Percentiles rank a stretch among this genome's conserved stretches.
These are phyloP conservation scores for Boletus bicolor DNA, from an alignment of 768 basidiomycete genomes.

Conservation along the genomic window DNA sequence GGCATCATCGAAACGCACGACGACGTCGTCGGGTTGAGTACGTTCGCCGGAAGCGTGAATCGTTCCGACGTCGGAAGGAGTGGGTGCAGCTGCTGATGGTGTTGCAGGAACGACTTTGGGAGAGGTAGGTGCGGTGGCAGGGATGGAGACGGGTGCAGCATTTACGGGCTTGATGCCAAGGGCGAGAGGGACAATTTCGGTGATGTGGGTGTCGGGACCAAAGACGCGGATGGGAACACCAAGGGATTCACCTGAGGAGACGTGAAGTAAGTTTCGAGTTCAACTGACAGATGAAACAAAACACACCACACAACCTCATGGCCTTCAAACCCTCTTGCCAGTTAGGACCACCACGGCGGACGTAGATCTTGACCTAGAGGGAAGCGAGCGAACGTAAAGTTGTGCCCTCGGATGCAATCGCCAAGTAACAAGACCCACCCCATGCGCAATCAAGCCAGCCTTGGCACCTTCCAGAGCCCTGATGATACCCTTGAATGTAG, in stretches of 20 bases:
- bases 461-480: constrained; percentile 93
- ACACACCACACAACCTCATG: constrained; percentile 82
- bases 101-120: constrained; percentile 25
- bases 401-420: not conserved
- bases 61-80: constrained; percentile 53
- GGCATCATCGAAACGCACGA: constrained; percentile 75
- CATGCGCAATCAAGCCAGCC: constrained; percentile 63
- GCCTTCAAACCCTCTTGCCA: constrained; percentile 99
- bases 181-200: constrained; percentile 97
- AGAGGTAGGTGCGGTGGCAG: constrained; percentile 47
- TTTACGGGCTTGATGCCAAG: constrained; percentile 60
- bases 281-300: not conserved
- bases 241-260: constrained; percentile 69
- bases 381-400: constrained; percentile 35
- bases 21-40: constrained; percentile 82
- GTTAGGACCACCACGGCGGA: constrained; percentile 98
- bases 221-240: constrained; percentile 97
- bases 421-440: constrained; percentile 10
- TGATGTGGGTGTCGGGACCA: constrained; percentile 98
- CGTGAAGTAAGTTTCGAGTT: not conserved
- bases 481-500: constrained; percentile 99
- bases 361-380: constrained; percentile 83
- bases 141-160: constrained; percentile 34
- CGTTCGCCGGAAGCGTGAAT: constrained; percentile 79
- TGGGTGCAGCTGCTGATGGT: constrained; percentile 36